A percentile compares a stretch with the other conserved stretches of the same genome.
These are phyloP conservation scores for Nitzschia palea DNA, from an alignment of 108 stramenopile species.

Conservation along the genomic window DNA sequence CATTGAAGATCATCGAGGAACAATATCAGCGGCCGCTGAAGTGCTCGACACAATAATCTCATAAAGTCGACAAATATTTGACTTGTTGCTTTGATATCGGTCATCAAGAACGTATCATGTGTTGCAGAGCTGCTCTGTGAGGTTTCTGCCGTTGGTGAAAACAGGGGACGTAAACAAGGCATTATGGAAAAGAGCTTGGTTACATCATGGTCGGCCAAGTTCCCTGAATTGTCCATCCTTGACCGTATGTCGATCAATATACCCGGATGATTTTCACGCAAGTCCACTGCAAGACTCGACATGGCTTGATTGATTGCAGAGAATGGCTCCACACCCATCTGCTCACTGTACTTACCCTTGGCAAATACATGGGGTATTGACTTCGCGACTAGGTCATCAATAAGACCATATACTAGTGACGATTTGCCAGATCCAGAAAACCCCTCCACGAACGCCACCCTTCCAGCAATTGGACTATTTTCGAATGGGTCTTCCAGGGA, in stretches of 20 bases:
- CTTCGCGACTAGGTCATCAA: background rate
- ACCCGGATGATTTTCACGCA: background rate
- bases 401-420: slow-evolving; percentile 17
- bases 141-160: background rate
- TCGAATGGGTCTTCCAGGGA: too few species aligned
- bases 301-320: slow-evolving; percentile 15
- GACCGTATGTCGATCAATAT: background rate
- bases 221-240: background rate
- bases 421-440: slow-evolving; percentile 34
- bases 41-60: background rate
- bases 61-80: background rate
- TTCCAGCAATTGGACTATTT: background rate
- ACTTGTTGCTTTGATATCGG: background rate
- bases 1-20: slow-evolving; percentile 71
- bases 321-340: background rate
- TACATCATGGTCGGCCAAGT: background rate
- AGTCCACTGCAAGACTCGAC: background rate
- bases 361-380: background rate
- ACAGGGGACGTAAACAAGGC: background rate
- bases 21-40: slow-evolving; percentile 16
- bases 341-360: background rate
- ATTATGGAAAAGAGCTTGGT: background rate
- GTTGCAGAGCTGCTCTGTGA: too few species aligned
- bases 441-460: slow-evolving; percentile 26
- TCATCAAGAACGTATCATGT: too few species aligned